Base-by-base conservation (phyloP, 371 early-diverging fungal species). In the Smittium culicis region DNA sequence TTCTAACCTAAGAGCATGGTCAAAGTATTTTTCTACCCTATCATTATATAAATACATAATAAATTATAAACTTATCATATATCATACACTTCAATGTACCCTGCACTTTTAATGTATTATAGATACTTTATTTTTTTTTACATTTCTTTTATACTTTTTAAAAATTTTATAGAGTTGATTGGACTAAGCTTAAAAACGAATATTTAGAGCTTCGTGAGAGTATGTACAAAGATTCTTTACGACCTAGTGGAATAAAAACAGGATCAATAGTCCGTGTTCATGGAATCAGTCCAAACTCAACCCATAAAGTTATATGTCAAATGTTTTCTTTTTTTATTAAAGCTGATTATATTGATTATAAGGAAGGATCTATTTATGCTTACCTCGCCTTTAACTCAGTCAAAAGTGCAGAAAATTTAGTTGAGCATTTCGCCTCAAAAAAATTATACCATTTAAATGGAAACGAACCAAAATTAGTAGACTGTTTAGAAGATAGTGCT, bases 141-240 rank as follows among this genome's bases (percentile, higher is more conserved):
- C n/a, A n/a, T n/a, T n/a, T n/a, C n/a, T n/a, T n/a, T n/a, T n/a
- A n/a, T n/a, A n/a, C n/a, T n/a, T n/a, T n/a, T n/a, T n/a, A n/a
- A n/a, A n/a, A n/a, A n/a, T n/a, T n/a, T 66, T 66, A 54, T 66
- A 66, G 66, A 54, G 8, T 11, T 11, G 29, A 61, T 5, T 66
- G 66, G 66, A 33, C 45, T 14, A 61, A 54, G 16, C n/a, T 66
- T 2, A 66, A 66, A 66, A 45, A 2, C n/a, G 66, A 66, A 61
- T 66, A 66, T 54, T n/a, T 66, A 8, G 31, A 66, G 2, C 24
- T 24, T 24, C 66, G 54, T 14, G n/a, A 2, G 11, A 8, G 3
- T 27, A 35, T 35, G 45, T 55, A 66, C 45, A 29, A 14, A 61
- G 66, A 45, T 14, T 16, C 54, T 27, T 2, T 14, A 61, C 2